These are phyloP conservation scores for Hypoxylon trugodes DNA, from an alignment of 495 filamentous ascomycete species.

Conservation along the genomic window DNA sequence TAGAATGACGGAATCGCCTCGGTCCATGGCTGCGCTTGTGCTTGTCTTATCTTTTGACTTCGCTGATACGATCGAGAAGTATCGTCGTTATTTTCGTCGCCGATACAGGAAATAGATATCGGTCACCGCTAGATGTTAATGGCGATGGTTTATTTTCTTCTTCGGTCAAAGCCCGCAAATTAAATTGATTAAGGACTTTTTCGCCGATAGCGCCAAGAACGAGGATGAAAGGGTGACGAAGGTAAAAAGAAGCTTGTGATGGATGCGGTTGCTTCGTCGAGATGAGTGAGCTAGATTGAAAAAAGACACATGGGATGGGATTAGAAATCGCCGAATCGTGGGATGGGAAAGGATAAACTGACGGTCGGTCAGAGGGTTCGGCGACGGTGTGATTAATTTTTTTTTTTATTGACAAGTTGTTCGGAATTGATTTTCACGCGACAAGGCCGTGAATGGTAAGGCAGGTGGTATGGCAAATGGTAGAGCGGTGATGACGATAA, in stretches of 20 bases:
- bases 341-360: neutral
- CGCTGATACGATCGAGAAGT: too few relatives aligned
- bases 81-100: too few relatives aligned
- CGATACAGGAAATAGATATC: neutral
- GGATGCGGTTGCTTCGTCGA: neutral
- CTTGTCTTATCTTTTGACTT: neutral
- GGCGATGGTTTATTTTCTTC: too few relatives aligned
- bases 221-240: neutral
- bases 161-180: too few relatives aligned
- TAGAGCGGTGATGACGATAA: conserved; percentile 42
- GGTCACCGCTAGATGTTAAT: too few relatives aligned
- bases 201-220: conserved; percentile 2
- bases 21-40: conserved; percentile 30
- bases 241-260: neutral
- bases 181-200: too few relatives aligned
- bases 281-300: neutral
- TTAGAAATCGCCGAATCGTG: neutral
- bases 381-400: conserved; percentile 12
- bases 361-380: neutral
- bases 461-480: conserved; percentile 13
- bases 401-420: conserved; percentile 30
- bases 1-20: conserved; percentile 35
- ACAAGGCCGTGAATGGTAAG: conserved; percentile 15
- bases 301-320: conserved; percentile 12
- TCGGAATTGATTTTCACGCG: conserved; percentile 20